phyloP scores from a whole-genome alignment of 108 stramenopile species.

The Skeletonema menzelii region DNA sequence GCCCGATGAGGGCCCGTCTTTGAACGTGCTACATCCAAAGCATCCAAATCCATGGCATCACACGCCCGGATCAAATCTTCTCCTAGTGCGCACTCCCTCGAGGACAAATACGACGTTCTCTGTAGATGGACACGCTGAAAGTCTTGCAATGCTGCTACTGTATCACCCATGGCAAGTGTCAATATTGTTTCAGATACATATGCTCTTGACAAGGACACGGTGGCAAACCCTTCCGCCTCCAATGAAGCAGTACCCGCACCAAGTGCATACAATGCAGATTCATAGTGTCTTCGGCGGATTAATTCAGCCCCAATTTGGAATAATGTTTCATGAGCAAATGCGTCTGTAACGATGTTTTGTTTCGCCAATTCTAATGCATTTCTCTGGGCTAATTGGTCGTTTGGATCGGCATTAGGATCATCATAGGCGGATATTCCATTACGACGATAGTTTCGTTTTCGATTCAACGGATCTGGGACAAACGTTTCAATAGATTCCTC shows the following conservation, averaged over 20 bases:
- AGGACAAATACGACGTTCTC: conserved; percentile 64
- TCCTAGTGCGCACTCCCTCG: conserved; percentile 87
- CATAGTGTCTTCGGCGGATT: conserved; percentile 58
- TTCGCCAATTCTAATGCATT: conserved; percentile 56
- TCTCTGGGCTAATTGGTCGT: conserved; percentile 27
- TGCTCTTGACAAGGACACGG: conserved; percentile 64
- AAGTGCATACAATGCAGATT: conserved; percentile 79
- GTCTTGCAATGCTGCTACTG: conserved; percentile 72
- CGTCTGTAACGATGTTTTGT: conserved; percentile 57
- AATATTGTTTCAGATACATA: conserved; percentile 76
- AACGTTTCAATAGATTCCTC: conserved; percentile 79
- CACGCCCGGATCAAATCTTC: conserved; percentile 88
- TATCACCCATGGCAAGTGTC: conserved; percentile 81
- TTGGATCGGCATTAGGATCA: conserved; percentile 28
- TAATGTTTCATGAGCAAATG: conserved; percentile 80
- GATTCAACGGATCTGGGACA: conserved; percentile 82
- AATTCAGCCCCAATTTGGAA: conserved; percentile 54
- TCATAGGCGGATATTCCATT: conserved; percentile 68
- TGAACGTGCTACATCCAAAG: conserved; percentile 69
- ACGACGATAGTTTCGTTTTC: conserved; percentile 71
- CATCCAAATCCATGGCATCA: conserved; percentile 67
- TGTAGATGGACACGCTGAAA: conserved; percentile 87
- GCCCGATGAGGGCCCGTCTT: conserved; percentile 60
- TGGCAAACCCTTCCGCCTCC: conserved; percentile 68
- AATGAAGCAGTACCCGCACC: conserved; percentile 72